Base-by-base conservation (phyloP, 306 rosid genomes). In the Boehmeria nivea region DNA sequence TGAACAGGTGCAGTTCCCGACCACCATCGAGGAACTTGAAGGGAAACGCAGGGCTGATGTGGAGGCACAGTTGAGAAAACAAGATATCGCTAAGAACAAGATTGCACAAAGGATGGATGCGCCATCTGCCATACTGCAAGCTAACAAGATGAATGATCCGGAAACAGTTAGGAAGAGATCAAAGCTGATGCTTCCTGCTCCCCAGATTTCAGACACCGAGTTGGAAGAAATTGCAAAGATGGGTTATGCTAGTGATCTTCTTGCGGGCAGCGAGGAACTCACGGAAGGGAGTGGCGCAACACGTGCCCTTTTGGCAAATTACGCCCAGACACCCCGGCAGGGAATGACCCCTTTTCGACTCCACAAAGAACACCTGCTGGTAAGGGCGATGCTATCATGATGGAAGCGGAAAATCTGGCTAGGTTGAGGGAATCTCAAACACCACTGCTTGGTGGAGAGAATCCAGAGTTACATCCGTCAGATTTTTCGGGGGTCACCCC, bases 401-500 rank as follows among this genome's bases (percentile, higher is more conserved):
- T 89, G 95, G 97, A 89, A 70, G 97, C 97, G 53, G 93, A 86
- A 70, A 89, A 89, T 68, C 72, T 89, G 61, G 97, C 97, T 27
- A 79, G 95, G 84, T 68, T 89, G 78, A 89, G 97, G 70, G 89
- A 89, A 68, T 89, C 97, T 73, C 97, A 86, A 59, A 89, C 97
- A 62, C 97, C 97, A 39, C 72, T 89, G 50, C 73, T 89, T 53
- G 97, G 97, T 71, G 97, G 97, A 71, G 89, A 86, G 15, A 89
- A 89, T 64, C 97, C 95, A 4, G 95, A 89, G 70, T 75, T 89
- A 72, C 94, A 89, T 67, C 97, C 95, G 59, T 86, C 97, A 14
- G 95, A 89, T 67, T 89, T 89, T 75, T 89, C 95, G 40, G 97
- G 97, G 43, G 97, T 89, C 62, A 89, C 97, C 71, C 97, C 97